A percentile compares a stretch with the other conserved stretches of the same genome.
phyloP scores from a whole-genome alignment of 495 filamentous ascomycete species.

The Aspergillus carlsbadensis region DNA sequence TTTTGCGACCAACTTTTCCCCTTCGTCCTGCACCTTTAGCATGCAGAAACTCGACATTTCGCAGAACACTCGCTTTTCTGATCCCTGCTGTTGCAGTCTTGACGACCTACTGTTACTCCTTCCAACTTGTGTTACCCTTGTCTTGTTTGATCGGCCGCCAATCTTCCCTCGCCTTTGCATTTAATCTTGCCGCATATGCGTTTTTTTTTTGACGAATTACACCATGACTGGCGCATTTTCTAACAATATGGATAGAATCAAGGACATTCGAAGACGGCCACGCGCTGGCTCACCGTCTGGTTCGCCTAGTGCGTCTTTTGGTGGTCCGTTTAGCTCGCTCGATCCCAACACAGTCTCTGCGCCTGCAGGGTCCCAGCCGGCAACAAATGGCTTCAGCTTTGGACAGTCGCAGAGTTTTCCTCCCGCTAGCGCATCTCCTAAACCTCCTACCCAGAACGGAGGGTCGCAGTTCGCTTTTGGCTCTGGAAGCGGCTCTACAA shows the following conservation, averaged over 20 bases:
- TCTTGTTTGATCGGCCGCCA: background rate
- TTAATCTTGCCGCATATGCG: background rate
- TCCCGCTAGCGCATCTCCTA: slow-evolving; percentile 30
- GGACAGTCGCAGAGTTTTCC: slow-evolving; percentile 51
- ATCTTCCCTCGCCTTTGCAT: slow-evolving; percentile 4
- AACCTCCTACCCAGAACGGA: slow-evolving; percentile 29
- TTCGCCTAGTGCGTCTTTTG: slow-evolving; percentile 24
- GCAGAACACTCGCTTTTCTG: background rate
- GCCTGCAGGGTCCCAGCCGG: slow-evolving; percentile 24
- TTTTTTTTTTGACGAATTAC: slow-evolving; percentile 10
- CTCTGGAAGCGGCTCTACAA: slow-evolving; percentile 22
- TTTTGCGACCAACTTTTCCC: slow-evolving; percentile 15
- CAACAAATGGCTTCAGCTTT: slow-evolving; percentile 41
- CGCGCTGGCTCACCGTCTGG: slow-evolving; percentile 25
- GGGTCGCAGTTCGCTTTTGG: slow-evolving; percentile 43
- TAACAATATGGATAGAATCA: slow-evolving; percentile 33
- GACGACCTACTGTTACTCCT: background rate
- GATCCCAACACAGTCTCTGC: slow-evolving; percentile 29
- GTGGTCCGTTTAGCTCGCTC: slow-evolving; percentile 29
- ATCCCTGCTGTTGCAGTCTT: slow-evolving; percentile 1
- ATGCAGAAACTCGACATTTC: background rate
- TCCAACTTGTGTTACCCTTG: background rate
- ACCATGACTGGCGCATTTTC: background rate
- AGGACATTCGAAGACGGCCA: slow-evolving; percentile 31
- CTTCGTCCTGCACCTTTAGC: background rate